phyloP scores from a whole-genome alignment of 257 asterid species.

The Solanum ahanhuiri region DNA sequence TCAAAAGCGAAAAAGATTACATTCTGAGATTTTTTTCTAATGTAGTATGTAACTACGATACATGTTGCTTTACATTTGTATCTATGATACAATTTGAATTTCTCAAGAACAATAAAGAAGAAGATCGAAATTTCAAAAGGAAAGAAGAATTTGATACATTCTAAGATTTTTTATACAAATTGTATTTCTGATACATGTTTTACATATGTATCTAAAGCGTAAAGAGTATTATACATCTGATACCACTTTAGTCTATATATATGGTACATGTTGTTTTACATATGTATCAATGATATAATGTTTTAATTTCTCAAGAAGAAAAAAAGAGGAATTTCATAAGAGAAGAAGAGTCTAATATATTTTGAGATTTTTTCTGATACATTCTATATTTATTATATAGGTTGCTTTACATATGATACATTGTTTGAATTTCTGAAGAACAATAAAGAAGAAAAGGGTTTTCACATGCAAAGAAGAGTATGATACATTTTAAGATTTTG shows the following conservation, averaged over 20 bases:
- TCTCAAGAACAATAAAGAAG: background rate
- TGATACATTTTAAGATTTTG: background rate
- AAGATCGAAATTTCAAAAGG: background rate
- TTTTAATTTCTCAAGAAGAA: background rate
- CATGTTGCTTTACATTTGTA: background rate
- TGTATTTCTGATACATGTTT: background rate
- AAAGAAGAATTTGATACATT: background rate
- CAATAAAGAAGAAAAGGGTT: background rate
- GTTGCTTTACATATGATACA: background rate
- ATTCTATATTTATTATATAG: too few relatives aligned
- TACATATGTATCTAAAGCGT: background rate
- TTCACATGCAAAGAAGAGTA: background rate
- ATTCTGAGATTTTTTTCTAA: too few relatives aligned
- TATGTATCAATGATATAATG: too few relatives aligned
- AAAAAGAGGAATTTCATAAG: background rate
- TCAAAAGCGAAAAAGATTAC: too few relatives aligned
- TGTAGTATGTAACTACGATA: background rate
- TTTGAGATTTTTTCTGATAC: background rate
- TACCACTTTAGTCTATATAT: background rate
- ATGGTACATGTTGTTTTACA: background rate
- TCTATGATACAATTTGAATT: background rate
- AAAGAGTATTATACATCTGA: background rate
- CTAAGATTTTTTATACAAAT: background rate
- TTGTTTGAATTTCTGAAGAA: background rate
- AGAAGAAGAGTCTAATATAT: background rate